Percentiles rank a stretch among this genome's conserved stretches.
Conservation (phyloP, 192 early-diverging fungal species). For the Backusella psychrophila region DNA sequence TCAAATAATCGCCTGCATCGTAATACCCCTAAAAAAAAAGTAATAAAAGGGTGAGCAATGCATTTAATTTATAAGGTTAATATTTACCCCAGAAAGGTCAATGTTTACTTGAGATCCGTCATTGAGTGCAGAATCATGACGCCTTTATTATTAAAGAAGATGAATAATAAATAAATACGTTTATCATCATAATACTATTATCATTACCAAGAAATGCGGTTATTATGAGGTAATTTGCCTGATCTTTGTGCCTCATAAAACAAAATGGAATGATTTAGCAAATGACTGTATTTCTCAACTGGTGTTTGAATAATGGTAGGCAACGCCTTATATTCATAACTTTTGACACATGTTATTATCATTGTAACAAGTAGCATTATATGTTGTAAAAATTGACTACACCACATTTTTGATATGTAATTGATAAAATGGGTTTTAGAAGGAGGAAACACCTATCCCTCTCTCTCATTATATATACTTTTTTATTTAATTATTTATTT, state of each 20-base stretch:
- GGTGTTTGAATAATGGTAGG: background rate
- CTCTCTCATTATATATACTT: background rate
- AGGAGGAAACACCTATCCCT: background rate
- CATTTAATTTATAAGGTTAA: background rate
- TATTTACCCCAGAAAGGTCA: slow-evolving; percentile 31
- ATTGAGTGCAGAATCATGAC: slow-evolving; percentile 27
- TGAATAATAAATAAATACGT: background rate
- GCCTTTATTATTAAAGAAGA: slow-evolving; percentile 13
- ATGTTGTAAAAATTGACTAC: background rate
- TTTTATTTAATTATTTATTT: background rate
- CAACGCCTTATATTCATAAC: background rate
- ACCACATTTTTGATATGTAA: background rate
- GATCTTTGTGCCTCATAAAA: slow-evolving; percentile 59
- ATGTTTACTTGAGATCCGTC: slow-evolving; percentile 27
- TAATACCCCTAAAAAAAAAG: slow-evolving; percentile 27
- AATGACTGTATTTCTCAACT: slow-evolving; percentile 1
- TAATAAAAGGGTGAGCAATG: background rate
- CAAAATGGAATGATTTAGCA: slow-evolving; percentile 46
- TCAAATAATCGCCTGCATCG: slow-evolving; percentile 44
- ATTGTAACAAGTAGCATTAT: background rate
- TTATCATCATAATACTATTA: background rate
- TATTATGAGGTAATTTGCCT: slow-evolving; percentile 44
- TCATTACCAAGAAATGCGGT: slow-evolving; percentile 48
- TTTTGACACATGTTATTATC: background rate
- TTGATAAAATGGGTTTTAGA: background rate